phyloP scores from a whole-genome alignment of 1,284 basidiomycete genomes.

The Agroathelia rolfsii region DNA sequence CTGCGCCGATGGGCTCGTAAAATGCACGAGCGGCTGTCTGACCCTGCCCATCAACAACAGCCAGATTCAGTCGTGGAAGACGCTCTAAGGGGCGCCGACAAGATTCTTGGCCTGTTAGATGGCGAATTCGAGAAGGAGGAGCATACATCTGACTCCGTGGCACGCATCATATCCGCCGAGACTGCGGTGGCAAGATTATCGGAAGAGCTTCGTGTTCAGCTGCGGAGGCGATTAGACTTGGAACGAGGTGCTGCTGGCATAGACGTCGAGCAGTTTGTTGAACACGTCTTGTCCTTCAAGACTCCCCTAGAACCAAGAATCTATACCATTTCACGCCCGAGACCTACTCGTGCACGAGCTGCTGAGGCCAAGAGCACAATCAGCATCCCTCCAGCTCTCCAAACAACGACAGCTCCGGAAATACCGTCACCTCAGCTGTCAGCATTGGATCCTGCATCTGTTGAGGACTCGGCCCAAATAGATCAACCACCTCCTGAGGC shows the following conservation, averaged over 20 bases:
- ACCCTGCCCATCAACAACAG: conserved; percentile 13
- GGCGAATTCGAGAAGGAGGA: conserved; percentile 19
- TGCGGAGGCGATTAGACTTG: conserved; percentile 43
- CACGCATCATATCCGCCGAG: conserved; percentile 50
- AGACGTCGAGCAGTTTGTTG: too few species aligned
- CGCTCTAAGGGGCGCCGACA: conserved; percentile 32
- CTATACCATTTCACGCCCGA: too few species aligned
- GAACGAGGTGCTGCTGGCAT: conserved; percentile 25
- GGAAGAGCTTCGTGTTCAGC: conserved; percentile 58
- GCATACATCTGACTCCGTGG: conserved; percentile 24
- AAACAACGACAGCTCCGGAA: too few species aligned
- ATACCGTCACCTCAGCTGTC: too few species aligned
- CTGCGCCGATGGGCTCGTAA: conserved; percentile 46
- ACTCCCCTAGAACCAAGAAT: too few species aligned
- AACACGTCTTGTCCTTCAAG: too few species aligned
- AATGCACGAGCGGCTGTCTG: conserved; percentile 32
- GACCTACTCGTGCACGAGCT: too few species aligned
- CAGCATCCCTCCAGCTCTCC: too few species aligned
- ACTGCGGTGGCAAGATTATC: conserved; percentile 50
- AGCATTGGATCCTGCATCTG: too few species aligned
- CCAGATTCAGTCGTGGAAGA: conserved; percentile 13
- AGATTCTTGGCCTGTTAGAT: conserved; percentile 37
- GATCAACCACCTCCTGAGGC: too few species aligned
- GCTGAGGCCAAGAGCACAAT: too few species aligned
- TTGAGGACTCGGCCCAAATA: too few species aligned